These are phyloP conservation scores for Stagonosporopsis chrysanthemi DNA, from an alignment of 2,329 filamentous ascomycete species.

Conservation along the genomic window DNA sequence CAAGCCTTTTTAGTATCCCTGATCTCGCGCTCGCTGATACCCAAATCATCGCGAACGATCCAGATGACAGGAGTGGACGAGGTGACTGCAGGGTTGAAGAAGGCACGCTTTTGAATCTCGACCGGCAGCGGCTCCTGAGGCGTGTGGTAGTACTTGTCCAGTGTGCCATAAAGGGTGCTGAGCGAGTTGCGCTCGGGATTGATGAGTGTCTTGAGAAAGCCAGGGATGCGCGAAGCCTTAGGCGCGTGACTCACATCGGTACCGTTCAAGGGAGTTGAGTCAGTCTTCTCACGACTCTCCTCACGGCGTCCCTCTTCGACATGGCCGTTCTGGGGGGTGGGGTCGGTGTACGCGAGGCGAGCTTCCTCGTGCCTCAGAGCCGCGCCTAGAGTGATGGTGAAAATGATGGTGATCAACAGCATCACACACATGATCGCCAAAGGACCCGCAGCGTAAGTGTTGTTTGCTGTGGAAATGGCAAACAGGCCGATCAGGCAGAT, in stretches of 20 bases:
- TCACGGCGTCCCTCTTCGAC: constrained; percentile 34
- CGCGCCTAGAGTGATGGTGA: constrained; percentile 48
- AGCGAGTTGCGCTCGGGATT: constrained; percentile 46
- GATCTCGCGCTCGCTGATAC: constrained; percentile 54
- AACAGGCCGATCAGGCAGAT: constrained; percentile 59
- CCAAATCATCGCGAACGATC: constrained; percentile 55
- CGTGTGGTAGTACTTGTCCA: constrained; percentile 45
- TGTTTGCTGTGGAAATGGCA: constrained; percentile 50
- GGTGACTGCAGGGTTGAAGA: constrained; percentile 54
- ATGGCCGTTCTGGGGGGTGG: constrained; percentile 26
- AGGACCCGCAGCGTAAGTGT: constrained; percentile 49
- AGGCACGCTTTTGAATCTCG: constrained; percentile 52
- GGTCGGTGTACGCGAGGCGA: constrained; percentile 40
- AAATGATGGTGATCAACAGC: constrained; percentile 51
- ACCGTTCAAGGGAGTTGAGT: constrained; percentile 16
- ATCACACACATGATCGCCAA: constrained; percentile 54
- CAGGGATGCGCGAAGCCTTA: constrained; percentile 39
- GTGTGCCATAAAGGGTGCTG: constrained; percentile 35
- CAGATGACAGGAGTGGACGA: constrained; percentile 54
- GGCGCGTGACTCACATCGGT: constrained; percentile 23
- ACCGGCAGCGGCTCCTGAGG: constrained; percentile 42
- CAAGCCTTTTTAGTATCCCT: constrained; percentile 50
- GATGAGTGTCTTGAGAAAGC: constrained; percentile 42
- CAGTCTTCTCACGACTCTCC: constrained; percentile 29
- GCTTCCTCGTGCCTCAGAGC: constrained; percentile 44